Evolutionary conservation across 495 filamentous ascomycete species (phyloP).

Genomic region (Xylaria bambusicola): DNA sequence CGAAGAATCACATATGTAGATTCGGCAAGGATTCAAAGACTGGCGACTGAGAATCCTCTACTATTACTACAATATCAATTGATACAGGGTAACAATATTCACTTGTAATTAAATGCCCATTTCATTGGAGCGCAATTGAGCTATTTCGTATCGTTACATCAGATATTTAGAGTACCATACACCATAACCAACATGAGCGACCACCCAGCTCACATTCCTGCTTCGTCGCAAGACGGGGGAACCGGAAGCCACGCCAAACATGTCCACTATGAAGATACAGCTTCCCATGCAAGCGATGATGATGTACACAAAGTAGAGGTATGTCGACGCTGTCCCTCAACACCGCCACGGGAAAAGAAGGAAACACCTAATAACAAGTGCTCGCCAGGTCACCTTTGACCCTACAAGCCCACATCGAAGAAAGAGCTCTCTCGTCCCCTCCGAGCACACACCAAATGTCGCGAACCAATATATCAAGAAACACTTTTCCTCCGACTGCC

Average conservation of each 20-base stretch:
- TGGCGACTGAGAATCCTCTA: too few relatives aligned
- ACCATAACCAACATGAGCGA: constrained; percentile 58
- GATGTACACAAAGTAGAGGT: constrained; percentile 48
- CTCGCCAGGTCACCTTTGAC: constrained; percentile 71
- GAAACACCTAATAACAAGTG: background rate
- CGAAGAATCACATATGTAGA: too few relatives aligned
- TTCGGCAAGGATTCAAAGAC: too few relatives aligned
- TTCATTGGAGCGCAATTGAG: too few relatives aligned
- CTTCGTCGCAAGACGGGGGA: constrained; percentile 28
- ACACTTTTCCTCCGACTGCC: constrained; percentile 59
- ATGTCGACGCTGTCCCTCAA: background rate
- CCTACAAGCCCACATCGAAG: constrained; percentile 71
- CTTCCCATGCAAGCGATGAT: constrained; percentile 40
- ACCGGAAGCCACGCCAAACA: constrained; percentile 30
- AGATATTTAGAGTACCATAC: too few relatives aligned
- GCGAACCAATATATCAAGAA: constrained; percentile 49
- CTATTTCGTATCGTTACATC: too few relatives aligned
- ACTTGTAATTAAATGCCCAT: too few relatives aligned
- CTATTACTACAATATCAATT: too few relatives aligned
- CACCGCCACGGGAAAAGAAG: background rate
- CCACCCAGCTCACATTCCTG: constrained; percentile 36
- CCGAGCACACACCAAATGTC: constrained; percentile 49
- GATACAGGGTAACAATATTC: too few relatives aligned
- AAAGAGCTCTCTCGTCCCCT: constrained; percentile 79
- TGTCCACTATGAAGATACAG: constrained; percentile 28